These are phyloP conservation scores for Baudoinia panamericana DNA, from an alignment of 495 filamentous ascomycete genomes.

Conservation along the genomic window DNA sequence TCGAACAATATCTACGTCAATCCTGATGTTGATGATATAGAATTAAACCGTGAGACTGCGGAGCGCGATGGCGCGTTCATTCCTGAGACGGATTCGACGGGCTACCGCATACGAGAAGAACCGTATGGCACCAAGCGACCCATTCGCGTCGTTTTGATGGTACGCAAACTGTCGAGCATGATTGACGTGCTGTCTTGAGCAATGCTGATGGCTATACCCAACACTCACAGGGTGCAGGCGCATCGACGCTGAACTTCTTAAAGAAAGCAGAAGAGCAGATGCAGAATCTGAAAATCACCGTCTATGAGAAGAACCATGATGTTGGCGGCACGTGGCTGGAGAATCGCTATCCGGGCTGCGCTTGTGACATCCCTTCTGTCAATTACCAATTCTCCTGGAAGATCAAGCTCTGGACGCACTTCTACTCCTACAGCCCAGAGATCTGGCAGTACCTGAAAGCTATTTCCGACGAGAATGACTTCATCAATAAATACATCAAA, in stretches of 20 bases:
- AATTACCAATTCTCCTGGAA: conserved; percentile 32
- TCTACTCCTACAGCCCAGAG: conserved; percentile 31
- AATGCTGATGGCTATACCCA: no score
- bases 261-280: conserved; percentile 30
- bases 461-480: conserved; percentile 32
- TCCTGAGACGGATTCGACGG: conserved; percentile 23
- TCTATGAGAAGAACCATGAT: conserved; percentile 37
- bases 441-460: conserved; percentile 35
- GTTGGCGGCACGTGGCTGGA: conserved; percentile 35
- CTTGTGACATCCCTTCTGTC: conserved; percentile 30
- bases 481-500: conserved; percentile 29
- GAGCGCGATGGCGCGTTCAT: conserved; percentile 23
- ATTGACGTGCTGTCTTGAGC: no score
- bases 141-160: conserved; percentile 30
- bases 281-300: conserved; percentile 27
- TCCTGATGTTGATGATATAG: conserved; percentile 6
- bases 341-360: conserved; percentile 28
- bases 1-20: conserved; percentile 12
- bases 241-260: conserved; percentile 31
- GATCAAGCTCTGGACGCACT: conserved; percentile 33
- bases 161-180: no score
- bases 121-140: conserved; percentile 27
- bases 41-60: conserved; percentile 16
- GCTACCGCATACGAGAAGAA: conserved; percentile 32
- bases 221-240: conserved; percentile 35